Base-by-base conservation (phyloP, 1,284 basidiomycete species). In the Moesziomyces aphidis region DNA sequence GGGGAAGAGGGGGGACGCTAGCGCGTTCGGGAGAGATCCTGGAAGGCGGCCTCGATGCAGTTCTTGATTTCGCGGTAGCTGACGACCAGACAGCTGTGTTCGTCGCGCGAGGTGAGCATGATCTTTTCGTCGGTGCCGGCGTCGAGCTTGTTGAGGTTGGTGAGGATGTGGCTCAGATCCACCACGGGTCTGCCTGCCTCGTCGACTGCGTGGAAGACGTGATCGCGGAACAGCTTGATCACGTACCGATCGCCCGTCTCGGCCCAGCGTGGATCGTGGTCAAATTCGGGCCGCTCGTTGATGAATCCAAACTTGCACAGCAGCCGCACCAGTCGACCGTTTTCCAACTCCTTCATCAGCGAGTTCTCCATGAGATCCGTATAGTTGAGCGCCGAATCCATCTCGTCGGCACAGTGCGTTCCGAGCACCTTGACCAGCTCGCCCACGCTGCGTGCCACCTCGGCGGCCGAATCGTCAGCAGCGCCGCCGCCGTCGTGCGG, bases 231-330 rank as follows among this genome's bases (percentile, higher is more conserved):
- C 53, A 99, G 89, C 87, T 97, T 97, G 88, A 99, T 89, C 80
- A 99, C 94, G 85, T 99, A 99, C 63, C 95, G 89, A 83, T 99
- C 97, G 15, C 97, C 97, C 2, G 96, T 97, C 85, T 99, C 97
- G 9, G 95, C 95, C 96, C 96, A 99, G 11, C 95, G 89, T 2
- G 93, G 90, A 83, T 98, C 96, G 56, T 93, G 91, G 54, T 96
- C 93, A 81, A 98, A 98, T 93, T 98, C 96, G 11, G 96, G 96
- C 19, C 97, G 89, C 85, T 99, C 97, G 85, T 98, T 97, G 87
- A 99, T 97, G 85, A 98, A 98, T 0, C 94, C 93, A 79, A 99
- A 92, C 86, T 99, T 99, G 86, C 91, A 91, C 71, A 99, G 87
- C 59, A 99, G 86, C 49, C 97, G 89, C 26, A 97, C 92, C n/a